Conservation (phyloP, 1,284 basidiomycete genomes). For the Melampsora americana region DNA sequence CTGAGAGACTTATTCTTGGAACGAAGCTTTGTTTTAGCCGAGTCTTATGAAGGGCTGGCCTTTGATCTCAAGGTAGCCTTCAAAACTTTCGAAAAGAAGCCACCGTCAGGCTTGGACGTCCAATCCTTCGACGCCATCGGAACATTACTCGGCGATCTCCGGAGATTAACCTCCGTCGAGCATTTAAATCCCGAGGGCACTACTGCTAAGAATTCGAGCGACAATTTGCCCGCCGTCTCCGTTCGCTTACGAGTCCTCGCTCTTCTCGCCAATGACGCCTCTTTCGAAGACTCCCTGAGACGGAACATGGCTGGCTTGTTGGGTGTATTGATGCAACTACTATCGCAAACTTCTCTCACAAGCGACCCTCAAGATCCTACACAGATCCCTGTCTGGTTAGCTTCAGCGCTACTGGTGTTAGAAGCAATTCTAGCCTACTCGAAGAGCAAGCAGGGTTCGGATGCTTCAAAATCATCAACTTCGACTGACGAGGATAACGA, state of each 20-base stretch:
- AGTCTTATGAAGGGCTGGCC: constrained; percentile 78
- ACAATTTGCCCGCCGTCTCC: constrained; percentile 44
- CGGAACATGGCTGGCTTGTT: constrained; percentile 37
- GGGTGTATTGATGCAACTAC: constrained; percentile 46
- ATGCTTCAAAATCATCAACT: constrained; percentile 13
- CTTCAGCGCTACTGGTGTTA: constrained; percentile 72
- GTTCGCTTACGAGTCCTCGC: constrained; percentile 49
- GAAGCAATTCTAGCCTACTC: constrained; percentile 73
- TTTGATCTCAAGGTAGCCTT: constrained; percentile 84
- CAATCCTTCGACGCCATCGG: constrained; percentile 45
- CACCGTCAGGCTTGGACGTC: constrained; percentile 31
- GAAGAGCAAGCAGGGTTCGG: constrained; percentile 67
- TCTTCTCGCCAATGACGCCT: constrained; percentile 48
- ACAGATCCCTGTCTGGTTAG: constrained; percentile 71
- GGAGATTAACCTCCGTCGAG: constrained; percentile 41
- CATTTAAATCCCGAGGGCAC: constrained; percentile 41
- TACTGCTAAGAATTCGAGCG: constrained; percentile 46
- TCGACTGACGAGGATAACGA: constrained; percentile 63
- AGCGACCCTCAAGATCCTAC: constrained; percentile 48
- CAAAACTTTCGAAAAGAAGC: constrained; percentile 56
- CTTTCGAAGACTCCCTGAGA: constrained; percentile 48
- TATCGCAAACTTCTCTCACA: constrained; percentile 38
- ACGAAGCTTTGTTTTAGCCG: constrained; percentile 73
- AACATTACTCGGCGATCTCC: constrained; percentile 34
- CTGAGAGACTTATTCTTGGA: constrained; percentile 66